phyloP scores from a whole-genome alignment of 345 rosid genomes.

The Clarkia xantiana region DNA sequence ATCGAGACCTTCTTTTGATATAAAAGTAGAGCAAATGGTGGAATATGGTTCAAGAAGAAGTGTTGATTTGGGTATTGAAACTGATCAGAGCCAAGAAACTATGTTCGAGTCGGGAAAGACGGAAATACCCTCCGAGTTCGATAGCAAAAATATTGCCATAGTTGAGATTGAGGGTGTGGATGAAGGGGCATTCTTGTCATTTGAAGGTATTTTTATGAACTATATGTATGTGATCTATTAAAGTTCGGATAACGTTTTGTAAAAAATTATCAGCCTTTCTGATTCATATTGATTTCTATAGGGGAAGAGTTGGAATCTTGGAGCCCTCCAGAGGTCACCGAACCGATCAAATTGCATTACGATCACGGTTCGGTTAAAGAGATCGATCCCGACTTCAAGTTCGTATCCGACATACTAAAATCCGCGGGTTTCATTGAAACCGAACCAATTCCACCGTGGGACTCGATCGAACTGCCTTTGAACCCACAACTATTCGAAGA shows the following conservation, averaged over 20 bases:
- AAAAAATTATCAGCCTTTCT: no score
- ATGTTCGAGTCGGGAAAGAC: no score
- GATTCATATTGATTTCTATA: background rate
- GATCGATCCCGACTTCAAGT: slow-evolving; percentile 30
- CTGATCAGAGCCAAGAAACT: no score
- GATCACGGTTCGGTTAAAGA: slow-evolving; percentile 13
- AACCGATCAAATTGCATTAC: slow-evolving; percentile 2
- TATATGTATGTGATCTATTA: no score
- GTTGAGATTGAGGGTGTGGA: no score
- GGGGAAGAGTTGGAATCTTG: background rate
- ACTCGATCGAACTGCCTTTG: slow-evolving; percentile 52
- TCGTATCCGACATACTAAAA: slow-evolving; percentile 38
- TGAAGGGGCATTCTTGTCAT: no score
- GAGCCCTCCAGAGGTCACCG: slow-evolving; percentile 10
- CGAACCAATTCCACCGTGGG: slow-evolving; percentile 32
- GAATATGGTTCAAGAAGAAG: background rate
- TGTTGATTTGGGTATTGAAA: no score
- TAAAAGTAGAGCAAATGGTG: slow-evolving; percentile 1
- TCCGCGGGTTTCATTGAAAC: slow-evolving; percentile 46
- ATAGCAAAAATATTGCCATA: no score
- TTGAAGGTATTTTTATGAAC: no score
- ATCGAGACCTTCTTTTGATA: background rate
- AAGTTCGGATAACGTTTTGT: no score
- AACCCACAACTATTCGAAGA: slow-evolving; percentile 44
- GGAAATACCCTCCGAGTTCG: no score